Evolutionary conservation across 441 rosid species (phyloP), one percentile per base, ranked within the genome.

Genomic region (Raphanus hybrid): DNA sequence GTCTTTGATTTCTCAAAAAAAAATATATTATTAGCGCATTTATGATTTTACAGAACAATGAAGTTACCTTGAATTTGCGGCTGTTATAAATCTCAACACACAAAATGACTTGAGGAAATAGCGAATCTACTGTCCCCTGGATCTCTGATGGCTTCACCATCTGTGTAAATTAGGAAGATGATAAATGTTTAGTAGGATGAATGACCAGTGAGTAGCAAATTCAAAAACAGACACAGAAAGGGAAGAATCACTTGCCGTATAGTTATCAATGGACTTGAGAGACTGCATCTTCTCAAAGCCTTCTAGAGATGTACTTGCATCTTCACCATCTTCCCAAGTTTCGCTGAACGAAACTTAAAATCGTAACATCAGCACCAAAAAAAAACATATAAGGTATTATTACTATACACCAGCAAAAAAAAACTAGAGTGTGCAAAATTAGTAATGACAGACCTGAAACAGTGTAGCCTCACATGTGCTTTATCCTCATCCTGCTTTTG

Each of bases 401-500:
- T 23, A 77, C 23, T n/a, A 78, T 35, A 58, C 35, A 78, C 50
- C 18, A 80, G 69, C 43, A 16, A 57, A 64, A 34, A 32, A 29
- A 29, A 9, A 48, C 35, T 20, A 75, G 72, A 14, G 55, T 59
- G 34, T 69, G 68, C 20, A 60, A 8, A 23, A 45, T 12, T 37
- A 41, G 43, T 50, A 18, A 71, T 66, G 54, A 83, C 88, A 81
- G 71, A 90, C 97, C 68, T 87, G 78, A 91, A 82, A 32, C 92
- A 86, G 83, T 93, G 94, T 71, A 95, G 86, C 77, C 71, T 77
- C 43, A 87, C 89, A 52, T 79, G 57, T 64, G 85, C 84, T 85
- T 82, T 93, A 75, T 90, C 95, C 83, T 93, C 89, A 61, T 89
- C 93, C 83, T 95, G 98, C 87, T 84, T 87, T 76, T 83, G 84